Evolutionary conservation across 768 basidiomycete species (phyloP).

Genomic region (Hysterangium stoloniferum): DNA sequence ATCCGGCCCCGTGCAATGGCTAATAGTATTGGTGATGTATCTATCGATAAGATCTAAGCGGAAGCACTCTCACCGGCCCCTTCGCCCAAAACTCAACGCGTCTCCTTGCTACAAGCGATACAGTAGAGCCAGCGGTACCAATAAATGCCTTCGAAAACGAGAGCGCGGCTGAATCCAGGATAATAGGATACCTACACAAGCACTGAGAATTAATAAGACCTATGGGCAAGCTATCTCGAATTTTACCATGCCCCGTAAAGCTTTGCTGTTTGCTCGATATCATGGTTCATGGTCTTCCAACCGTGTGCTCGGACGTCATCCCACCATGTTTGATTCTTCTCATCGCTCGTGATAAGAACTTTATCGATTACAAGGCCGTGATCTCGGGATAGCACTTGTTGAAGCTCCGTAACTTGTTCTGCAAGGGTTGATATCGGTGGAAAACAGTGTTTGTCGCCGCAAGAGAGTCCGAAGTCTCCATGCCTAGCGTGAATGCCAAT

Average conservation of each 20-base stretch:
- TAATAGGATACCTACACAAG: slow-evolving; percentile 12
- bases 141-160: slow-evolving; percentile 18
- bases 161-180: slow-evolving; percentile 17
- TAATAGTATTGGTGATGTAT: no score
- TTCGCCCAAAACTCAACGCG: slow-evolving; percentile 19
- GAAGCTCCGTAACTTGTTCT: slow-evolving; percentile 29
- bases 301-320: slow-evolving; percentile 26
- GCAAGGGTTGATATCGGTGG: slow-evolving; percentile 29
- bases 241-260: slow-evolving; percentile 29
- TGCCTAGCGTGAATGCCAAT: slow-evolving; percentile 22
- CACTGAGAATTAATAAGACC: background rate
- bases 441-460: slow-evolving; percentile 29
- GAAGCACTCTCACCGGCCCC: slow-evolving; percentile 11
- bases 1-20: no score
- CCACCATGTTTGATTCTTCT: slow-evolving; percentile 34
- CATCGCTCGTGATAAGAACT: slow-evolving; percentile 38
- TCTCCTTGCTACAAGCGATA: slow-evolving; percentile 16
- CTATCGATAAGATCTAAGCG: no score
- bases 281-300: slow-evolving; percentile 31
- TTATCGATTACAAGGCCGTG: slow-evolving; percentile 25
- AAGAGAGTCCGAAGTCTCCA: slow-evolving; percentile 29
- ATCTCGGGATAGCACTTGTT: slow-evolving; percentile 26
- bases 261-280: slow-evolving; percentile 25
- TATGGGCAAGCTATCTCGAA: background rate
- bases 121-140: slow-evolving; percentile 18